Percentiles rank a stretch among this genome's conserved stretches.
phyloP scores from a whole-genome alignment of 306 rosid genomes.

The Betula pendula region DNA sequence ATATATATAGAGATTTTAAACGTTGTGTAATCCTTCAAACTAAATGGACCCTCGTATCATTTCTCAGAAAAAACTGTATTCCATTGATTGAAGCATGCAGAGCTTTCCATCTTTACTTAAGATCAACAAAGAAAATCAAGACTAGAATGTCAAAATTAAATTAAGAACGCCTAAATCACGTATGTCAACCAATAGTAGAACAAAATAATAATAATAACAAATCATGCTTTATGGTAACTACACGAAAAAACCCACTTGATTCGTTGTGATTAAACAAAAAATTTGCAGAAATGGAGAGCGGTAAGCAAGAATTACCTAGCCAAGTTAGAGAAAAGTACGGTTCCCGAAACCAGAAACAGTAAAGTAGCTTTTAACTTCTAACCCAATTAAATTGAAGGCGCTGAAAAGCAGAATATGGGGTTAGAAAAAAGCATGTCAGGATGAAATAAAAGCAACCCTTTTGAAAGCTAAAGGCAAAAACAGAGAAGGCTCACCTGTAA shows the following conservation, averaged over 20 bases:
- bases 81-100: conserved; percentile 1
- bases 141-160: neutral
- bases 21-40: neutral
- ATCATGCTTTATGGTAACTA: neutral
- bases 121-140: neutral
- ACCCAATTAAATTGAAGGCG: conserved; percentile 9
- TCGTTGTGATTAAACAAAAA: neutral
- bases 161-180: neutral
- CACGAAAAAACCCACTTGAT: neutral
- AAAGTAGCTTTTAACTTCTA: conserved; percentile 12
- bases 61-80: conserved; percentile 5
- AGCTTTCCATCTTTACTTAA: neutral
- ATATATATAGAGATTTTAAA: neutral
- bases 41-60: neutral
- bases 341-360: conserved; percentile 12
- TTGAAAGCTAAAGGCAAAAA: neutral
- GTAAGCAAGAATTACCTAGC: neutral
- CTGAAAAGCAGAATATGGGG: neutral
- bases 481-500: conserved; percentile 14
- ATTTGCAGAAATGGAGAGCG: neutral
- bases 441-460: conserved; percentile 20
- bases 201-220: too few relatives aligned
- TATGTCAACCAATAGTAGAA: neutral
- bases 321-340: conserved; percentile 21
- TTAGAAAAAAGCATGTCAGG: neutral